These are phyloP conservation scores for Grammothele lineata DNA, from an alignment of 768 basidiomycete species.

Conservation along the genomic window DNA sequence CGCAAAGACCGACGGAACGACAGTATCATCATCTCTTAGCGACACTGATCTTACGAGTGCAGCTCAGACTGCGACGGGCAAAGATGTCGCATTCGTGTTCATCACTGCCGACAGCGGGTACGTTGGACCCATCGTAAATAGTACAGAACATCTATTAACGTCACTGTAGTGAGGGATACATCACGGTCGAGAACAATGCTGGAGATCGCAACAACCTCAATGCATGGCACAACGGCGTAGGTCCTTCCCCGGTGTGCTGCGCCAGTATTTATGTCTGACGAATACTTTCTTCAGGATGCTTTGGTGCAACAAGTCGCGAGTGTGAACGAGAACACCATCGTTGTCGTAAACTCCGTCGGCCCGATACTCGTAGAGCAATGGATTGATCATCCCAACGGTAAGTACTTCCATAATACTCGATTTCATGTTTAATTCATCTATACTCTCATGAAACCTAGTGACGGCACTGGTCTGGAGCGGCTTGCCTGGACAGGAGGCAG, in stretches of 20 bases:
- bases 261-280: no score
- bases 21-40: constrained; percentile 44
- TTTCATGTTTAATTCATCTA: neutral
- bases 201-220: constrained; percentile 42
- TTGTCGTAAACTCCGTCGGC: constrained; percentile 66
- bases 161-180: constrained; percentile 40
- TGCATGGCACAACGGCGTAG: constrained; percentile 31
- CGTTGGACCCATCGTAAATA: neutral
- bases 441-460: neutral
- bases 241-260: constrained; percentile 15
- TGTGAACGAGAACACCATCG: constrained; percentile 72
- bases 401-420: neutral
- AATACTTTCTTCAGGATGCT: constrained; percentile 17
- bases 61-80: constrained; percentile 41
- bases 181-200: constrained; percentile 53
- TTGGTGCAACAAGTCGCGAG: constrained; percentile 56
- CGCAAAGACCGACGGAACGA: constrained; percentile 32
- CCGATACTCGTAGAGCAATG: constrained; percentile 65
- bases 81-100: constrained; percentile 52
- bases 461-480: constrained; percentile 41
- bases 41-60: constrained; percentile 46
- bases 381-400: constrained; percentile 66
- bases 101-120: constrained; percentile 37
- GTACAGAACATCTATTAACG: neutral
- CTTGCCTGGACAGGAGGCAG: constrained; percentile 71